Conservation (phyloP, 2,329 filamentous ascomycete genomes). For the Cercospora berteroae region DNA sequence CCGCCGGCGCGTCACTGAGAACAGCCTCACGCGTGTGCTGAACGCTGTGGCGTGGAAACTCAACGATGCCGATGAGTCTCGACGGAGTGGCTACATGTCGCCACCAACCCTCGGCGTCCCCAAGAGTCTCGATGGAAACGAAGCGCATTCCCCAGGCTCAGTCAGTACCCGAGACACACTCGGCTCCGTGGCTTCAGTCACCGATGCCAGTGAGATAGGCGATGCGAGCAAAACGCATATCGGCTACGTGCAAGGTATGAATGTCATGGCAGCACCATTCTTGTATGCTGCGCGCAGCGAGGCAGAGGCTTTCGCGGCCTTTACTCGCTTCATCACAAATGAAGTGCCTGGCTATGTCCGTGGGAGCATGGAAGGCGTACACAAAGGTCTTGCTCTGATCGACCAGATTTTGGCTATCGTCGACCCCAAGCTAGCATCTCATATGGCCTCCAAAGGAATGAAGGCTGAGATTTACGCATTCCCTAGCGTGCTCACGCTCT, state of each 20-base stretch:
- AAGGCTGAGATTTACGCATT: conserved; percentile 96
- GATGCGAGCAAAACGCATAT: conserved; percentile 59
- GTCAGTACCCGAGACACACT: conserved; percentile 36
- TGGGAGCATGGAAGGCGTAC: conserved; percentile 95
- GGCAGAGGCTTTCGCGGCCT: conserved; percentile 88
- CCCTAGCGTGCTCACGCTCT: conserved; percentile 88
- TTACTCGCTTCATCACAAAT: conserved; percentile 79
- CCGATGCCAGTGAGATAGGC: conserved; percentile 62
- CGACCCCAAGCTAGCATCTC: conserved; percentile 79
- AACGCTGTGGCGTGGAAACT: conserved; percentile 95
- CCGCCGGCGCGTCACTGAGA: conserved; percentile 90
- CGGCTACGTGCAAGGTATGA: conserved; percentile 98
- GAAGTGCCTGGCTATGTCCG: conserved; percentile 93
- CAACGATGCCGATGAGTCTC: conserved; percentile 70
- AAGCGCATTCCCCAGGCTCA: conserved; percentile 41
- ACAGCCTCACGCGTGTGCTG: conserved; percentile 86
- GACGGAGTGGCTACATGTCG: conserved; percentile 52
- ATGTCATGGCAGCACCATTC: conserved; percentile 92
- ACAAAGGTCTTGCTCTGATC: conserved; percentile 84
- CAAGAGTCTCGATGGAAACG: conserved; percentile 50
- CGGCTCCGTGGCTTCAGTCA: conserved; percentile 50
- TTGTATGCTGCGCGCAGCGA: conserved; percentile 92
- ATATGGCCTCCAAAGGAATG: conserved; percentile 81
- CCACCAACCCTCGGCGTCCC: conserved; percentile 51
- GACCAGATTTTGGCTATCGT: conserved; percentile 90